phyloP scores from a whole-genome alignment of 345 rosid species.

The Abelmoschus esculentus region DNA sequence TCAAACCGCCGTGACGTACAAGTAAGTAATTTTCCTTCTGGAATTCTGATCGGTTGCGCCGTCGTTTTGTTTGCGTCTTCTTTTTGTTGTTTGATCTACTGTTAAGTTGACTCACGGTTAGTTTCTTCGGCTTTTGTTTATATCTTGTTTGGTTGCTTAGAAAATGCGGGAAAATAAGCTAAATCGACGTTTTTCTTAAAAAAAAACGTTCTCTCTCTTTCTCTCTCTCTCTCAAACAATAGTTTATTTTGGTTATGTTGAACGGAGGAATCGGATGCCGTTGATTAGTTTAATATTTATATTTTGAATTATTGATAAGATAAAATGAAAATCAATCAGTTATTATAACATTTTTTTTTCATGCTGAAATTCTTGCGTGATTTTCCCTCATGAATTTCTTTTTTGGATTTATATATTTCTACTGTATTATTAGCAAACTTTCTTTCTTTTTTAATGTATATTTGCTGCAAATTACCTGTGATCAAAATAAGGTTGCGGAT shows the following conservation, averaged over 20 bases:
- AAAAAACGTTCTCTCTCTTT: not conserved
- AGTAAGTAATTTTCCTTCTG: not conserved
- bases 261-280: not conserved
- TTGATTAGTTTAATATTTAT: not conserved
- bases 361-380: not conserved
- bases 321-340: not conserved
- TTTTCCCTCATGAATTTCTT: not conserved
- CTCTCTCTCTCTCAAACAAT: too few relatives aligned
- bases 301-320: not conserved
- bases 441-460: not conserved
- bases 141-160: conserved; percentile 13
- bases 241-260: not conserved
- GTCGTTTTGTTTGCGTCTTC: not conserved
- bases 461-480: not conserved
- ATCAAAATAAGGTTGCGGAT: not conserved
- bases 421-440: not conserved
- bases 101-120: not conserved
- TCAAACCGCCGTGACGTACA: conserved; percentile 1
- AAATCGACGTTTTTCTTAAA: not conserved
- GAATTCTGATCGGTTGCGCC: not conserved
- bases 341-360: not conserved
- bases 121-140: not conserved
- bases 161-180: not conserved
- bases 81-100: conserved; percentile 8
- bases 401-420: not conserved